Percentiles rank a stretch among this genome's conserved stretches.
phyloP scores from a whole-genome alignment of 306 rosid genomes.

The Lotus japonicus region DNA sequence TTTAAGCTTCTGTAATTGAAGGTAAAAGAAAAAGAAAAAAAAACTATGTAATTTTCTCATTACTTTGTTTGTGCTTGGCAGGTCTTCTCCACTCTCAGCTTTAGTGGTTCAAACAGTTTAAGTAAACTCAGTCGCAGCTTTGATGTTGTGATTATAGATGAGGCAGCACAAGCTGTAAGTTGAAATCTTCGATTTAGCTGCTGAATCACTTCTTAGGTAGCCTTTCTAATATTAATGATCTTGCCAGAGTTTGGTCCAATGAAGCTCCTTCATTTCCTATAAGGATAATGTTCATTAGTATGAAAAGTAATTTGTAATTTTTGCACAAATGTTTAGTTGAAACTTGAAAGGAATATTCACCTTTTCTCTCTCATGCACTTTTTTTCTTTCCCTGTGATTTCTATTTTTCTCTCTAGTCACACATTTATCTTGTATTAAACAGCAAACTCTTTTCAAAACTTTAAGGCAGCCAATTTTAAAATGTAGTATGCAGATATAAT shows the following conservation, averaged over 20 bases:
- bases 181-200: constrained; percentile 1
- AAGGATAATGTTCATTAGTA: not conserved
- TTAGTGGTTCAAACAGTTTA: constrained; percentile 72
- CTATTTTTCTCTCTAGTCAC: too few species aligned
- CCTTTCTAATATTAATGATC: constrained; percentile 1
- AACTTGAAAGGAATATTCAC: too few species aligned
- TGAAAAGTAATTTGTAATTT: too few species aligned
- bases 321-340: too few species aligned
- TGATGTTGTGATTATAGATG: constrained; percentile 94
- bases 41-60: constrained; percentile 13
- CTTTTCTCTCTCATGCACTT: too few species aligned
- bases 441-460: too few species aligned
- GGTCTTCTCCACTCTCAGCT: constrained; percentile 97
- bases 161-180: constrained; percentile 99
- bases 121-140: constrained; percentile 74
- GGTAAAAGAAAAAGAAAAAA: not conserved
- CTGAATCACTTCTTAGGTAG: constrained; percentile 10
- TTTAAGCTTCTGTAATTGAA: constrained; percentile 5
- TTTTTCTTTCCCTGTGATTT: not conserved
- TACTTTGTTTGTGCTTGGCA: constrained; percentile 39
- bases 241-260: not conserved
- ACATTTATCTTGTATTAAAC: too few species aligned
- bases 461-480: too few species aligned
- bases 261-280: constrained; percentile 1
- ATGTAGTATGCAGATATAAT: too few species aligned